Evolutionary conservation across 2,329 filamentous ascomycete genomes (phyloP), one percentile per base, ranked within the genome.

Genomic region (Talaromyces marneffei): DNA sequence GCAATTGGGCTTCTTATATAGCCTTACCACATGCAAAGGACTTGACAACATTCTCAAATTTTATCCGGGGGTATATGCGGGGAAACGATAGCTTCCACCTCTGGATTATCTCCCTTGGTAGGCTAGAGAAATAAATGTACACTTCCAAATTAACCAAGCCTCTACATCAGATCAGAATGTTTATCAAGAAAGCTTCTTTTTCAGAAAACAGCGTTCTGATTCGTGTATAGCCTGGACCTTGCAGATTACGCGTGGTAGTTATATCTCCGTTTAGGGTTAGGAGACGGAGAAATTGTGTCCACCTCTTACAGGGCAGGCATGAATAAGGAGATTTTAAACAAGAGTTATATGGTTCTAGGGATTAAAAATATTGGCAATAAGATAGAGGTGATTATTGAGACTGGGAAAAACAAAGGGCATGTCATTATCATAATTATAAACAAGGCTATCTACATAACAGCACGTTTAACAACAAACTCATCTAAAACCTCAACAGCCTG

Each of bases 401-500:
- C n/a, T 31, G 29, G 33, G 7, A 42, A 23, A 4, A 23, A 16
- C 9, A 18, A 29, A 6, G 20, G 9, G 5, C n/a, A 18, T 20
- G 5, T 48, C 46, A 33, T 20, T 31, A 52, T 33, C 29, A 9
- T 52, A 14, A 52, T 52, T 18, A 18, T 52, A 20, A 40, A 33
- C 37, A n/a, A 14, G 46, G 46, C 27, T 55, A 4, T 48, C 52
- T 55, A 67, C 54, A 69, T 70, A 70, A 67, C 67, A 72, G 69
- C 67, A 69, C 39, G 50, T 33, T 61, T 62, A 8, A 63, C 59
- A 46, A 48, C 52, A 59, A 63, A 63, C 40, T 63, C 62, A 33
- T 60, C 56, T 16, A 63, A 25, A 14, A 59, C 46, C 20, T 63
- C 59, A 23, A 63, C 59, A 20, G 31, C 31, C 23, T 83, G 80